phyloP scores from a whole-genome alignment of 805 yeast genomes.

The Ogataea parapolymorpha region DNA sequence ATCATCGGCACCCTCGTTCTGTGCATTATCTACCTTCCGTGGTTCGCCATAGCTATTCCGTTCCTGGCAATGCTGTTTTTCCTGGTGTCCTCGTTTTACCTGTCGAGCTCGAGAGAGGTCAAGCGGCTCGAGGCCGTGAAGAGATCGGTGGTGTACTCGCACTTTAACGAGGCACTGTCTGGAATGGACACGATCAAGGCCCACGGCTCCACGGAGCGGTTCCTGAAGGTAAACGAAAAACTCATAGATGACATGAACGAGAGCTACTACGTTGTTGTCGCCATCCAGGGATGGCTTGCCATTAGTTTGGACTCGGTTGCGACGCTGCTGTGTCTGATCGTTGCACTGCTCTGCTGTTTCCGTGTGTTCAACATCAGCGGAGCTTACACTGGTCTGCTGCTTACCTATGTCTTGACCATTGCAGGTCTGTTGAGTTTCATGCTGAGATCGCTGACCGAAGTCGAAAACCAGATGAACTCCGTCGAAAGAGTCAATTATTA shows the following conservation, averaged over 20 bases:
- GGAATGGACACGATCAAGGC: constrained; percentile 68
- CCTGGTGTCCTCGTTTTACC: constrained; percentile 52
- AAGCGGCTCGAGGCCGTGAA: constrained; percentile 72
- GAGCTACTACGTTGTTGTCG: constrained; percentile 55
- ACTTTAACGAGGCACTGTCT: constrained; percentile 63
- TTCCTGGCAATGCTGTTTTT: constrained; percentile 45
- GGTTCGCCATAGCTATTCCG: constrained; percentile 65
- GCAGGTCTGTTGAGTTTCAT: constrained; percentile 54
- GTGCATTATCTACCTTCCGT: constrained; percentile 50
- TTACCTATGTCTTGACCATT: constrained; percentile 56
- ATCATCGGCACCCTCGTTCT: constrained; percentile 33
- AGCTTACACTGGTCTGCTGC: constrained; percentile 58
- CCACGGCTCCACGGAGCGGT: constrained; percentile 41
- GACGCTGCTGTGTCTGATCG: constrained; percentile 41
- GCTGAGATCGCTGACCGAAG: constrained; percentile 58
- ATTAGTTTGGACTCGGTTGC: constrained; percentile 50
- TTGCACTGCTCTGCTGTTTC: constrained; percentile 56
- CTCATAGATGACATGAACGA: constrained; percentile 63
- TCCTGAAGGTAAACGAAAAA: constrained; percentile 42
- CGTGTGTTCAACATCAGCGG: constrained; percentile 56
- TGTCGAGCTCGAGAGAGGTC: constrained; percentile 70
- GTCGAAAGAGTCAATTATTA: constrained; percentile 71
- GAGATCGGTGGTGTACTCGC: constrained; percentile 66
- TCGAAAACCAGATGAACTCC: constrained; percentile 78
- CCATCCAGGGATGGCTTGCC: constrained; percentile 63